Conservation (phyloP, 495 filamentous ascomycete genomes). For the Lindgomyces ingoldianus region DNA sequence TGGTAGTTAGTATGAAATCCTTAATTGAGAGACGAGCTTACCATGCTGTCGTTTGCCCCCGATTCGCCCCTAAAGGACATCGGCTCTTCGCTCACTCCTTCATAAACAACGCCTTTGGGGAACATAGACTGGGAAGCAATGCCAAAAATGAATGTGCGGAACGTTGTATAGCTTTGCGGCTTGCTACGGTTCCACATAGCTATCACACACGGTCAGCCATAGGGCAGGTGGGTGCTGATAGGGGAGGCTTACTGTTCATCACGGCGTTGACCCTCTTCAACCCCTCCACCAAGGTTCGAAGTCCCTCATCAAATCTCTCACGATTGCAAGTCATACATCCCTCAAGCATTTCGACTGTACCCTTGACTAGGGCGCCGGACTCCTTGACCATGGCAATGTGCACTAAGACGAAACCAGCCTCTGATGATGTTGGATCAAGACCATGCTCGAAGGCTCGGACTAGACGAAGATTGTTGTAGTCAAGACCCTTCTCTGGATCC, state of each 20-base stretch:
- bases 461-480: conserved; percentile 77
- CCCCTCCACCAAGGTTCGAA: conserved; percentile 60
- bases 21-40: conserved; percentile 40
- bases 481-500: conserved; percentile 63
- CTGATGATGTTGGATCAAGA: conserved; percentile 80
- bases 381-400: conserved; percentile 66
- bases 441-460: conserved; percentile 88
- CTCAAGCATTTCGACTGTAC: conserved; percentile 64
- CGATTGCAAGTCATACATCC: conserved; percentile 56
- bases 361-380: conserved; percentile 69
- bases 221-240: neutral
- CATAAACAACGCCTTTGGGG: conserved; percentile 83
- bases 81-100: conserved; percentile 71
- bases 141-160: conserved; percentile 93
- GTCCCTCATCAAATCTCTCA: conserved; percentile 61
- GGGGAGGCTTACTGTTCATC: conserved; percentile 68
- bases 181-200: conserved; percentile 86
- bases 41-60: conserved; percentile 85
- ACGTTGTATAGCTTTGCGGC: conserved; percentile 74
- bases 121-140: conserved; percentile 91
- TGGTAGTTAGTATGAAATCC: conserved; percentile 11
- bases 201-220: conserved; percentile 33
- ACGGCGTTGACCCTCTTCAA: conserved; percentile 71
- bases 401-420: conserved; percentile 78
- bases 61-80: conserved; percentile 81